Evolutionary conservation across 148 eudicot species (phyloP).

Genomic region (Chenopodium quinoa): DNA sequence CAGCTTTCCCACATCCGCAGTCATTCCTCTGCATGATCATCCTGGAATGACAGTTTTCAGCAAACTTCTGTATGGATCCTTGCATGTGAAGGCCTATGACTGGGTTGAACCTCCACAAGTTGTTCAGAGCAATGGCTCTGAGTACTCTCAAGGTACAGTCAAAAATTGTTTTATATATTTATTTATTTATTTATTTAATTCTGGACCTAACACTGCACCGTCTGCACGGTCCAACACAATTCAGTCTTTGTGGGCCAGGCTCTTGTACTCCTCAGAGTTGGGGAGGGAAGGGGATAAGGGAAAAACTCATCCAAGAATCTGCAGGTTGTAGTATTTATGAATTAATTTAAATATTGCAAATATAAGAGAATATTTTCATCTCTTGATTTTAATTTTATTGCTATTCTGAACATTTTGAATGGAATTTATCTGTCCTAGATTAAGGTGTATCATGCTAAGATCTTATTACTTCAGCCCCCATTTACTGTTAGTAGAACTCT

Average conservation of each 20-base stretch:
- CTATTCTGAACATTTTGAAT: neutral
- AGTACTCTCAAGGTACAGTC: slow-evolving; percentile 50
- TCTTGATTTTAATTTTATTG: neutral
- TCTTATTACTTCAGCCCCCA: neutral
- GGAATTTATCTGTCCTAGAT: neutral
- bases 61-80: slow-evolving; percentile 92
- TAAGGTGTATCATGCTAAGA: neutral
- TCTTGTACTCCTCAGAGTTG: too few species aligned
- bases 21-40: slow-evolving; percentile 95
- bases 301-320: too few species aligned
- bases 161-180: neutral
- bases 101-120: slow-evolving; percentile 85
- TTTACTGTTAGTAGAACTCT: neutral
- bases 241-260: too few species aligned
- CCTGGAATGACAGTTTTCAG: slow-evolving; percentile 97
- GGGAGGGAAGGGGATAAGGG: too few species aligned
- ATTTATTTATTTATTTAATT: too few species aligned
- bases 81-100: slow-evolving; percentile 94
- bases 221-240: too few species aligned
- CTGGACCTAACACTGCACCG: too few species aligned
- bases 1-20: slow-evolving; percentile 86
- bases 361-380: neutral
- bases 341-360: too few species aligned
- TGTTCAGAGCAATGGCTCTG: slow-evolving; percentile 39
- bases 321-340: too few species aligned